Percentiles rank a stretch among this genome's conserved stretches.
Evolutionary conservation across 768 basidiomycete genomes (phyloP).

Genomic region (Amanita phalloides): DNA sequence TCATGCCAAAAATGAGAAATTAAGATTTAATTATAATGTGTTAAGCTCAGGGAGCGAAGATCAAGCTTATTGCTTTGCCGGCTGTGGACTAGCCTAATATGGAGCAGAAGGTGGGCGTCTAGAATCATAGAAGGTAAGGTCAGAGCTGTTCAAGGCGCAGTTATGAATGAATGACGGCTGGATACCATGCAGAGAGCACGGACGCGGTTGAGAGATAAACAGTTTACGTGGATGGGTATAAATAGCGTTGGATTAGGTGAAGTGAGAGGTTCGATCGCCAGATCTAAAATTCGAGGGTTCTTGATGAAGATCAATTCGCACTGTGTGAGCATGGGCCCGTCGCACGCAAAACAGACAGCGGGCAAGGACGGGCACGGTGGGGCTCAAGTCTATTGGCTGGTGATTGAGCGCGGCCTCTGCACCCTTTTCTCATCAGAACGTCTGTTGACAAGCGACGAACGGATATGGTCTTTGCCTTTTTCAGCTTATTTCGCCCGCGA

Average conservation of each 20-base stretch:
- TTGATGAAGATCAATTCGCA: constrained; percentile 1
- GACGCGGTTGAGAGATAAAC: neutral
- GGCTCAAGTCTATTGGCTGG: neutral
- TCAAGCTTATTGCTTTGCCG: constrained; percentile 2
- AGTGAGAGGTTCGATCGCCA: neutral
- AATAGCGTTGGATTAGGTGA: neutral
- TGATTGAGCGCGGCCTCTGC: neutral
- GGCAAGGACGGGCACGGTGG: neutral
- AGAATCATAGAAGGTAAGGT: neutral
- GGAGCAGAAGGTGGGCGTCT: neutral
- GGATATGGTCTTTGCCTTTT: neutral
- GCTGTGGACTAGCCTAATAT: neutral
- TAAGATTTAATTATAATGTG: constrained; percentile 5
- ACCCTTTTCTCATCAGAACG: constrained; percentile 6
- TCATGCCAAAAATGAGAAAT: neutral
- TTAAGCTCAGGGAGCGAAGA: constrained; percentile 5
- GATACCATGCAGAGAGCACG: neutral
- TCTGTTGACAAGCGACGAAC: neutral
- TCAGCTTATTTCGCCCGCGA: neutral
- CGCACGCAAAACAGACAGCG: neutral
- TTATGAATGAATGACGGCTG: neutral
- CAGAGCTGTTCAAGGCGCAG: neutral
- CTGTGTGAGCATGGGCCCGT: neutral
- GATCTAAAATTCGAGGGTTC: constrained; percentile 2
- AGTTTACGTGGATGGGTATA: neutral